Evolutionary conservation across 176 grass and related monocot genomes (phyloP).

Genomic region (Hsuehochloa calcarea): DNA sequence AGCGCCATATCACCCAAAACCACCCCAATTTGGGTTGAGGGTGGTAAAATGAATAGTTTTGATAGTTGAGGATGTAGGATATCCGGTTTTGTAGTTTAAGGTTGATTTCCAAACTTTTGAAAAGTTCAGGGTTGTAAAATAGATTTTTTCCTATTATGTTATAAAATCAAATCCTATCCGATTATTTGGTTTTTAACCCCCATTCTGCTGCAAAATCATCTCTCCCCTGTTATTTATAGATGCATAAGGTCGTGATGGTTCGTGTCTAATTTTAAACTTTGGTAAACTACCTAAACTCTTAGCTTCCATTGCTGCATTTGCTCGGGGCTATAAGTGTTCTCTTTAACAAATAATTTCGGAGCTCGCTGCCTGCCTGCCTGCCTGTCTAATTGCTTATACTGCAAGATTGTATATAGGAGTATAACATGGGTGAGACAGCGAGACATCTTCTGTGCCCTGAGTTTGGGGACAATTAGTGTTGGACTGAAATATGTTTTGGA

Average conservation of each 20-base stretch:
- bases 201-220: not conserved
- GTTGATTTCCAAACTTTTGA: too few relatives aligned
- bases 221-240: not conserved
- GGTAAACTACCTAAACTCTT: not conserved
- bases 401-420: not conserved
- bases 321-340: not conserved
- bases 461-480: slow-evolving; percentile 4
- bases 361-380: not conserved
- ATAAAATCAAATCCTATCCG: not conserved
- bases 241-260: not conserved
- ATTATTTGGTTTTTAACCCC: not conserved
- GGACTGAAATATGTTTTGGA: not conserved
- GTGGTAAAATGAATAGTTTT: too few relatives aligned
- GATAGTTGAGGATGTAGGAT: too few relatives aligned
- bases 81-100: too few relatives aligned
- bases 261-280: not conserved
- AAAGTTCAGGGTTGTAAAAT: too few relatives aligned
- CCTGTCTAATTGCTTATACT: slow-evolving; percentile 18
- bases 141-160: too few relatives aligned
- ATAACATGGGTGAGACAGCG: slow-evolving; percentile 3
- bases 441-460: not conserved
- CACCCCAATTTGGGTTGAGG: too few relatives aligned
- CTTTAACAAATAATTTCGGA: slow-evolving; percentile 10
- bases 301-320: slow-evolving; percentile 14
- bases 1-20: too few relatives aligned